Evolutionary conservation across 495 filamentous ascomycete species (phyloP), one percentile per base, ranked within the genome.

Genomic region (Articulospora tetracladia): DNA sequence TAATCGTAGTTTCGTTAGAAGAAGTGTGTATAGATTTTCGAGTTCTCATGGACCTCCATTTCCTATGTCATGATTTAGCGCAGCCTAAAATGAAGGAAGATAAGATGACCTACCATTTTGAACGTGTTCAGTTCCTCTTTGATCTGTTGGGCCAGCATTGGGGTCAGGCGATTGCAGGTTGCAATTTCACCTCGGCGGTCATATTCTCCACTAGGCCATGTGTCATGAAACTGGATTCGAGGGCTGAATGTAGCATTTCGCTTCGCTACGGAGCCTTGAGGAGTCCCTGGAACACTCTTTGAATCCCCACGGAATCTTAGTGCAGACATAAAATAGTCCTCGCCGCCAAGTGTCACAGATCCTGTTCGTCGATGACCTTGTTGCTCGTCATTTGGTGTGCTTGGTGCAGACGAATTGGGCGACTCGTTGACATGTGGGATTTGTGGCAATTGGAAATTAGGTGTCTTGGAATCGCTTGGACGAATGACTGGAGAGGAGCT

Each of bases 51-150:
- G 70, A 99, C 94, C 79, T 98, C 94, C 94, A 99, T 99, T 76
- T 99, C 94, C 95, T 98, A 63, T 22, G n/a, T 15, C 30, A 23
- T 44, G 19, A 6, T 53, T 68, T 68, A 70, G 67, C 56, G 80
- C 26, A n/a, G 27, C 27, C 19, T 53, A 12, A 13, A 3, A 32
- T 11, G 22, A 0, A 19, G 7, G 12, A 22, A 28, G 22, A n/a
- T 28, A 1, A 28, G 17, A 23, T 3, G 12, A 78, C 87, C 60
- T 72, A 97, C 94, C 94, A 99, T 98, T 70, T 98, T 99, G 80
- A 98, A 99, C 64, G 86, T 93, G 76, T 99, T 99, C 66, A 99
- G 80, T 75, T 99, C 94, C 75, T 99, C 94, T 77, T 98, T 98
- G 76, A 99, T 99, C 71, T 99, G 94, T 71, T 99, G 94, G 32